Base-by-base conservation (phyloP, 371 early-diverging fungal genomes). In the Lichtheimia ornata region DNA sequence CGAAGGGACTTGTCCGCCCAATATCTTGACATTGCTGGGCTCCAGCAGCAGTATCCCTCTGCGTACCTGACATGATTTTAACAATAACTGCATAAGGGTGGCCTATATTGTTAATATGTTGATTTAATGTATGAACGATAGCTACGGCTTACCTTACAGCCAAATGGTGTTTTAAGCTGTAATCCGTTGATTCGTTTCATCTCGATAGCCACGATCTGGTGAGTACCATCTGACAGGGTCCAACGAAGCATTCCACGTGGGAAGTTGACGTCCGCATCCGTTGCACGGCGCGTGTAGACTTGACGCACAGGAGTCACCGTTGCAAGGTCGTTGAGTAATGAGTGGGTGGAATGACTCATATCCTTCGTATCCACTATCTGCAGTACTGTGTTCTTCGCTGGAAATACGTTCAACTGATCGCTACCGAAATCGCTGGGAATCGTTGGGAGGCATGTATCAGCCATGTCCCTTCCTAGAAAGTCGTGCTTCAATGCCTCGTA, bases 341-440 rank as follows among this genome's bases (percentile, higher is more conserved):
- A 67, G 14, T 69, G 68, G 1, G 71, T 52, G 0, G 77, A 76
- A 43, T 72, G 51, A 15, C 66, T 63, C 17, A 74, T 60, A 43
- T 79, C 77, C 7, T 60, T 50, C 7, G 71, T 57, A 44, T 76
- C 73, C 30, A 65, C 64, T 9, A 79, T 72, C 50, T 79, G 74
- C 9, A 79, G 59, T 1, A 79, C 69, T 3, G 72, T 66, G 12
- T 71, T 74, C 3, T 62, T 51, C 4, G 62, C 47, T 28, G 76
- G 73, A 53, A 72, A 76, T 1, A 66, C 62, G 12, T 41, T 50
- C 0, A 68, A n/a, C 2, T 62, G 24, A 11, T 60, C 52, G 3
- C 58, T 43, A 1, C 66, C 74, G 43, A 53, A 62, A 20, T 71
- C 50, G 14, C 42, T 35, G 12, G 65, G 66, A 40, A 71, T 69